Evolutionary conservation across 495 filamentous ascomycete genomes (phyloP).

Genomic region (Penicillium dipodomyicola): DNA sequence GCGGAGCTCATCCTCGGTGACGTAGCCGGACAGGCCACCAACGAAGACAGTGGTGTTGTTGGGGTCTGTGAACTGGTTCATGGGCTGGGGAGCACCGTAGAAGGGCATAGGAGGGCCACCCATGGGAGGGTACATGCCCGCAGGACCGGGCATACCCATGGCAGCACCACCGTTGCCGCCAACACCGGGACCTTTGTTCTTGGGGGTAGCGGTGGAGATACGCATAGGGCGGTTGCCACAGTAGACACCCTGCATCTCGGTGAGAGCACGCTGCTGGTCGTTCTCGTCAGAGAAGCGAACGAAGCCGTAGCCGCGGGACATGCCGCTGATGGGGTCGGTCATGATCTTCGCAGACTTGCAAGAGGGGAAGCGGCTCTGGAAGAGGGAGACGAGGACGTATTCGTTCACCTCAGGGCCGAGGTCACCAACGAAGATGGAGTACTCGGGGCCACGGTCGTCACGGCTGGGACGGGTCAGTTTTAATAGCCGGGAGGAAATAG

Average conservation of each 20-base stretch:
- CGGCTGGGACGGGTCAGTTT: slow-evolving; percentile 48
- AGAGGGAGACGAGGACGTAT: slow-evolving; percentile 93
- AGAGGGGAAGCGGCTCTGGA: slow-evolving; percentile 91
- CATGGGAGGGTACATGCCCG: slow-evolving; percentile 62
- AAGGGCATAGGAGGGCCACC: slow-evolving; percentile 76
- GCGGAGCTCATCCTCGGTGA: slow-evolving; percentile 97
- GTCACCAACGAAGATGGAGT: slow-evolving; percentile 96
- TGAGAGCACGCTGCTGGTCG: slow-evolving; percentile 91
- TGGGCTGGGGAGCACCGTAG: slow-evolving; percentile 84
- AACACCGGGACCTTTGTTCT: slow-evolving; percentile 77
- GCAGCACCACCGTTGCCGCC: slow-evolving; percentile 52
- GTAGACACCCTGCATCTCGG: slow-evolving; percentile 99
- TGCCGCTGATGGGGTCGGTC: slow-evolving; percentile 96
- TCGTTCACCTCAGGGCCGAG: slow-evolving; percentile 98
- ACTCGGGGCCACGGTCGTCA: slow-evolving; percentile 95
- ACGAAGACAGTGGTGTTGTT: slow-evolving; percentile 99
- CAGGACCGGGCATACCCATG: slow-evolving; percentile 54
- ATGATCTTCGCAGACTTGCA: slow-evolving; percentile 99
- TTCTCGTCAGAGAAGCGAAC: slow-evolving; percentile 92
- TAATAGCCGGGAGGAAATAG: background rate
- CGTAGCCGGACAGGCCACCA: slow-evolving; percentile 94
- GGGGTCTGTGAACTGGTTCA: slow-evolving; percentile 99
- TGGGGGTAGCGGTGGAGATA: slow-evolving; percentile 95
- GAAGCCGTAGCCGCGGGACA: slow-evolving; percentile 97
- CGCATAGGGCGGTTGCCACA: slow-evolving; percentile 99